Base-by-base conservation (phyloP, 1,139 yeast species). In the Pneumocystis oryctolagi region DNA sequence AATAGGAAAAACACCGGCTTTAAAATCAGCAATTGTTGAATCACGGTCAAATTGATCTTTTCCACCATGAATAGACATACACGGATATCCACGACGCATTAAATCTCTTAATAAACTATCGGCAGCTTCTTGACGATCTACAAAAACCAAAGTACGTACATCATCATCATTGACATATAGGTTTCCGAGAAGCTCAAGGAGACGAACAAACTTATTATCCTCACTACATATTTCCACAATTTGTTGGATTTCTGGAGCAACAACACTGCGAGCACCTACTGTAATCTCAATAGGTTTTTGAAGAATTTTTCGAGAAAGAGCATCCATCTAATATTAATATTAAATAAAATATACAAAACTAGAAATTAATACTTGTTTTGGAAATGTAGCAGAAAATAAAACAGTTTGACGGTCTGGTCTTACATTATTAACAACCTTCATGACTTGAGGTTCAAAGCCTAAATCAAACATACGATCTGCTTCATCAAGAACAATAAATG, bases 381-480 rank as follows among this genome's bases (percentile, higher is more conserved):
- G 97, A 68, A 92, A 89, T 0, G 99, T 94, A 0, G 98, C 98
- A 12, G 96, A 88, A 71, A 92, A 92, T 47, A 94, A 73, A 5
- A 90, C 94, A n/a, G 95, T 87, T 71, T 92, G 98, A 63, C 86
- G 78, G 71, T 90, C 96, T 0, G 95, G 95, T 62, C 97, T 78
- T 1, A 89, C 80, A 59, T 87, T 87, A 37, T 82, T 78, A 70
- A 89, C 78, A 35, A 94, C 85, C 70, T 89, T 88, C 69, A 82
- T 84, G 2, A 94, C 90, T 71, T 94, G 99, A 0, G 98, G 98
- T 70, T 89, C 98, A 75, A 94, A 94, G 1, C 99, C 99, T 82
- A 92, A 79, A 73, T 92, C 99, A 75, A 90, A 90, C 87, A 92
- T 84, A 68, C 99, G 77, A 73, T 94, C 99, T 0, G 98, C 97